Conservation (phyloP, 2,329 filamentous ascomycete species). For the Rugonectria rugulosa region DNA sequence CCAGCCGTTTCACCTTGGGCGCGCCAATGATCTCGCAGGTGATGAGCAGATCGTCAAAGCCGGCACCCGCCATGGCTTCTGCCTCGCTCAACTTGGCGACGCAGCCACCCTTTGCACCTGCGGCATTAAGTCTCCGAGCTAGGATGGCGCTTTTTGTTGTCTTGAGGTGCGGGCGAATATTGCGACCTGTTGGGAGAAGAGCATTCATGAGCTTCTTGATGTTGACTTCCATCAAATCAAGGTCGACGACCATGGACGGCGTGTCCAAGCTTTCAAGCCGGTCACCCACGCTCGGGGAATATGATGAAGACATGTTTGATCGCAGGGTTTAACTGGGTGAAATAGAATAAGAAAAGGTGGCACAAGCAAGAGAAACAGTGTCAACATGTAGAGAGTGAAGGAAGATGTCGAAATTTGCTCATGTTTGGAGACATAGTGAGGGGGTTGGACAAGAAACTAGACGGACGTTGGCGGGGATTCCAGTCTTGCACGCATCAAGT, state of each 20-base stretch:
- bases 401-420: too few species aligned
- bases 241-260: conserved; percentile 63
- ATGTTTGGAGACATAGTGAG: too few species aligned
- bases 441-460: too few species aligned
- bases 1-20: conserved; percentile 17
- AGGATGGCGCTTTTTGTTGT: conserved; percentile 26
- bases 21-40: conserved; percentile 29
- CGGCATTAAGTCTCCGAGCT: conserved; percentile 20
- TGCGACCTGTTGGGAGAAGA: conserved; percentile 53
- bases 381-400: too few species aligned
- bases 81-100: conserved; percentile 31
- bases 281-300: conserved; percentile 6
- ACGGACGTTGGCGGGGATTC: too few species aligned
- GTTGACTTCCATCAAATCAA: conserved; percentile 60
- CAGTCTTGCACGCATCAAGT: too few species aligned
- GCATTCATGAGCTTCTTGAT: conserved; percentile 54
- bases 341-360: too few species aligned
- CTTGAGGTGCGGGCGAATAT: conserved; percentile 30
- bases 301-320: too few species aligned
- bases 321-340: too few species aligned
- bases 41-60: conserved; percentile 29
- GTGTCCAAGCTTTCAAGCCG: conserved; percentile 52
- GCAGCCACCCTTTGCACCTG: conserved; percentile 27
- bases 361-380: too few species aligned
- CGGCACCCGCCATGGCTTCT: conserved; percentile 26